A percentile compares a stretch with the other conserved stretches of the same genome.
Conservation (phyloP, 257 asterid species). For the Salvia rosmarinus region DNA sequence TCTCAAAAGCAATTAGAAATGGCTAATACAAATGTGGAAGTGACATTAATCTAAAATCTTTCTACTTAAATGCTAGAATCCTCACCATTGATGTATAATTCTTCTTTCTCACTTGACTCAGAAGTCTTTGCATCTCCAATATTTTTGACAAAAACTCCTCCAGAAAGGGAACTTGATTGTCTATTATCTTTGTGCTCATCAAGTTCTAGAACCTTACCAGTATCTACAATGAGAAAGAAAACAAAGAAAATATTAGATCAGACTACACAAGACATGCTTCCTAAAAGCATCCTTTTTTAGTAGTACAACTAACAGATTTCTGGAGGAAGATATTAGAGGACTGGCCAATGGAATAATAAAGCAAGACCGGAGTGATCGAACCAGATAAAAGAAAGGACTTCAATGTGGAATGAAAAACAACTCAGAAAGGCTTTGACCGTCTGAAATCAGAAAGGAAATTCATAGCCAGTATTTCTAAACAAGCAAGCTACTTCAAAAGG, state of each 20-base stretch:
- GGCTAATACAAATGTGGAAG: constrained; percentile 20
- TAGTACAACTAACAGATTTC: background rate
- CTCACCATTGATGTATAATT: constrained; percentile 49
- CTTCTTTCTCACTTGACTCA: constrained; percentile 42
- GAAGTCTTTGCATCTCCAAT: constrained; percentile 40
- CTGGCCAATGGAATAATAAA: constrained; percentile 4
- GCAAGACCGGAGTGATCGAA: background rate
- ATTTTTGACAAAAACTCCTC: constrained; percentile 37
- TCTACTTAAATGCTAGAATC: constrained; percentile 33
- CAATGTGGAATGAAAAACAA: background rate
- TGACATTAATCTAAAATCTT: constrained; percentile 4
- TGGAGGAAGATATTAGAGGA: background rate
- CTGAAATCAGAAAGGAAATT: background rate
- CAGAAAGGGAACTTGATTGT: constrained; percentile 42
- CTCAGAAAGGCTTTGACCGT: background rate
- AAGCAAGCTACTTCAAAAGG: background rate
- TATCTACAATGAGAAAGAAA: constrained; percentile 50
- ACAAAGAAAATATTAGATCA: constrained; percentile 38
- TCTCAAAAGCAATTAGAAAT: constrained; percentile 23
- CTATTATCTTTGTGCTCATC: constrained; percentile 41
- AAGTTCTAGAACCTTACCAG: constrained; percentile 48
- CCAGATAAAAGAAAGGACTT: background rate
- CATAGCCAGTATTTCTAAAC: background rate
- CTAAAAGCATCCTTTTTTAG: background rate
- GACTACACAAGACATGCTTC: constrained; percentile 34